phyloP scores from a whole-genome alignment of 805 yeast genomes.

The Wickerhamia fluorescens region DNA sequence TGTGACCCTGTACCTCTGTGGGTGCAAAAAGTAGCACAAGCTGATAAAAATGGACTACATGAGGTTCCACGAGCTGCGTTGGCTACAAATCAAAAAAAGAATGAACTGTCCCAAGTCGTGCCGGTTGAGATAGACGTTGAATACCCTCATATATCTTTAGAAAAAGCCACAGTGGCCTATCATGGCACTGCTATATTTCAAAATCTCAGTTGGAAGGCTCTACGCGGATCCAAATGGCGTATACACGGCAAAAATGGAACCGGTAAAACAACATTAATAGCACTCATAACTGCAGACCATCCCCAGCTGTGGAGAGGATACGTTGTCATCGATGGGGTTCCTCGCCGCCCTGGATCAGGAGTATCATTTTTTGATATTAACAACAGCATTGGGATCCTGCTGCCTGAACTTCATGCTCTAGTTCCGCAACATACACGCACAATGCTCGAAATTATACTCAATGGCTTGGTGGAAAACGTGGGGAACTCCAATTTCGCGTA shows the following conservation, averaged over 20 bases:
- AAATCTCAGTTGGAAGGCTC: conserved; percentile 59
- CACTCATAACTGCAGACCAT: conserved; percentile 87
- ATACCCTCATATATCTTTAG: conserved; percentile 37
- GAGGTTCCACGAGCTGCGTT: conserved; percentile 43
- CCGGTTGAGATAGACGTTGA: not conserved
- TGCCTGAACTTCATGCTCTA: conserved; percentile 91
- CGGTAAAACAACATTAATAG: conserved; percentile 84
- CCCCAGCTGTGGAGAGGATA: conserved; percentile 90
- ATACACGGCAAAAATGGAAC: conserved; percentile 85
- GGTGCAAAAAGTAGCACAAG: conserved; percentile 67
- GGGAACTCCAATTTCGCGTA: conserved; percentile 51
- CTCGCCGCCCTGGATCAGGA: conserved; percentile 65
- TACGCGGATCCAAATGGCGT: conserved; percentile 79
- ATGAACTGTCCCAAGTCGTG: not conserved
- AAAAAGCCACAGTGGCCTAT: conserved; percentile 59
- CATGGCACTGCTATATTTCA: conserved; percentile 52
- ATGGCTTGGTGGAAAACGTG: conserved; percentile 57
- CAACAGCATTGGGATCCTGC: conserved; percentile 71
- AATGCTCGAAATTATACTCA: conserved; percentile 51
- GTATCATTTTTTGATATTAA: conserved; percentile 76
- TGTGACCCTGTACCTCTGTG: conserved; percentile 77
- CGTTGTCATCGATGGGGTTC: conserved; percentile 55
- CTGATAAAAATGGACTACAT: conserved; percentile 48
- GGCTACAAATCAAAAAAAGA: not conserved
- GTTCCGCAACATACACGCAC: conserved; percentile 51